A percentile compares a stretch with the other conserved stretches of the same genome.
Evolutionary conservation across 228 moss, liverwort and hornwort species (phyloP).

Genomic region (Sphagnum magellanicum): DNA sequence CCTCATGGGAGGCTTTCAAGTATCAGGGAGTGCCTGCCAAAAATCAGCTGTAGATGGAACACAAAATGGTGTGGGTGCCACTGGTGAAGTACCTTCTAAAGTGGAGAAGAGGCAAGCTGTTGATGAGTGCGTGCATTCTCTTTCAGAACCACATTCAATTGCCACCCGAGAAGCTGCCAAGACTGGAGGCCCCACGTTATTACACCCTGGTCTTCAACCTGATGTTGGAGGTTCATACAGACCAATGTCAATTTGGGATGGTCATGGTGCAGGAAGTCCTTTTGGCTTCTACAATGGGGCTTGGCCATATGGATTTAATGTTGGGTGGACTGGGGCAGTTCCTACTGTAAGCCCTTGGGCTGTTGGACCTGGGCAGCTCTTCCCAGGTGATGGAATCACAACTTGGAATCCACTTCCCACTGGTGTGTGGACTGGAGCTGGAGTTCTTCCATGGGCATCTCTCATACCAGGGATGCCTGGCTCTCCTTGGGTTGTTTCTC

Average conservation of each 20-base stretch:
- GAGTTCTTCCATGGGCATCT: slow-evolving; percentile 7
- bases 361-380: slow-evolving; percentile 1
- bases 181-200: background rate
- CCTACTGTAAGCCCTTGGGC: slow-evolving; percentile 12
- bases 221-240: slow-evolving; percentile 25
- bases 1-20: too few relatives aligned
- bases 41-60: too few relatives aligned
- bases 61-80: too few relatives aligned
- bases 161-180: background rate
- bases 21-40: too few relatives aligned
- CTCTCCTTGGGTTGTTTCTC: slow-evolving; percentile 13
- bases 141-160: background rate
- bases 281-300: slow-evolving; percentile 28
- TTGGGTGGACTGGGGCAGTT: slow-evolving; percentile 59
- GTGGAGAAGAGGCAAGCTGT: slow-evolving; percentile 18
- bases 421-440: slow-evolving; percentile 23
- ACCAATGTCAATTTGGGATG: slow-evolving; percentile 37
- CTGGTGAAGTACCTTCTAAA: background rate
- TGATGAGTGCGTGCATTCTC: slow-evolving; percentile 14
- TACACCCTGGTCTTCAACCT: slow-evolving; percentile 21
- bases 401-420: slow-evolving; percentile 10
- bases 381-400: background rate
- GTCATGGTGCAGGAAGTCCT: slow-evolving; percentile 10
- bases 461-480: background rate
- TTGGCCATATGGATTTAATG: slow-evolving; percentile 64